Conservation (phyloP, 345 rosid species). For the Aurinia saxatilis region DNA sequence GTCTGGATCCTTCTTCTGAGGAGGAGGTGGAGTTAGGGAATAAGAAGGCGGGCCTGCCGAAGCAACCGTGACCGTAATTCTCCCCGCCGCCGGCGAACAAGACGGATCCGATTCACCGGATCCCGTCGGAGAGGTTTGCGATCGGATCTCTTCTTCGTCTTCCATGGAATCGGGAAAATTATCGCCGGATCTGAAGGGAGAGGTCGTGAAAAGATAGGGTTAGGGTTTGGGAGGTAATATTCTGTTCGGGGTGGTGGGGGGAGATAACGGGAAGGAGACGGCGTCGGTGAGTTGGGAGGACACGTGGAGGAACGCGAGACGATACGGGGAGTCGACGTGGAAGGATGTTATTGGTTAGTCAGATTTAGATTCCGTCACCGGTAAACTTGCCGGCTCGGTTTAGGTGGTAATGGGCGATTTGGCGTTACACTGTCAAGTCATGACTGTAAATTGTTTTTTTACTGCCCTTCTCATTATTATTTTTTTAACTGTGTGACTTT, state of each 20-base stretch:
- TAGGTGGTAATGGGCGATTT: neutral
- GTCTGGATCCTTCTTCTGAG: constrained; percentile 21
- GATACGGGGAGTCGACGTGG: constrained; percentile 26
- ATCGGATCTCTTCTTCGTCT: constrained; percentile 52
- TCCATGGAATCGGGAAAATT: constrained; percentile 34
- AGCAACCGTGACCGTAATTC: constrained; percentile 43
- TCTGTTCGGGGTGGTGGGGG: constrained; percentile 15
- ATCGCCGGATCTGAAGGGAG: constrained; percentile 20
- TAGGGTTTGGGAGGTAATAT: constrained; percentile 21
- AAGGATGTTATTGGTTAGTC: constrained; percentile 28
- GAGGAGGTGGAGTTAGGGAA: constrained; percentile 26
- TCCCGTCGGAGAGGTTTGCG: constrained; percentile 31
- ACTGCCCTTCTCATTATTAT: too few species aligned
- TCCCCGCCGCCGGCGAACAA: constrained; percentile 35
- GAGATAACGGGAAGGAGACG: constrained; percentile 45
- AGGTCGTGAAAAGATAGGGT: constrained; percentile 13
- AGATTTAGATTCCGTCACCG: constrained; percentile 41
- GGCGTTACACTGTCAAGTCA: too few species aligned
- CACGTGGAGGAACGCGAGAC: constrained; percentile 42
- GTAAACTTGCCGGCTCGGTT: constrained; percentile 42
- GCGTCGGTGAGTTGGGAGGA: constrained; percentile 42
- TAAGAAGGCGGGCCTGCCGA: constrained; percentile 30
- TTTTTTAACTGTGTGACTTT: too few species aligned
- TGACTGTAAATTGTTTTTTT: too few species aligned
- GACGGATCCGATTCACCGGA: constrained; percentile 29